Evolutionary conservation across 352 stramenopile genomes (phyloP).

Genomic region (Phytophthora gonapodyides): DNA sequence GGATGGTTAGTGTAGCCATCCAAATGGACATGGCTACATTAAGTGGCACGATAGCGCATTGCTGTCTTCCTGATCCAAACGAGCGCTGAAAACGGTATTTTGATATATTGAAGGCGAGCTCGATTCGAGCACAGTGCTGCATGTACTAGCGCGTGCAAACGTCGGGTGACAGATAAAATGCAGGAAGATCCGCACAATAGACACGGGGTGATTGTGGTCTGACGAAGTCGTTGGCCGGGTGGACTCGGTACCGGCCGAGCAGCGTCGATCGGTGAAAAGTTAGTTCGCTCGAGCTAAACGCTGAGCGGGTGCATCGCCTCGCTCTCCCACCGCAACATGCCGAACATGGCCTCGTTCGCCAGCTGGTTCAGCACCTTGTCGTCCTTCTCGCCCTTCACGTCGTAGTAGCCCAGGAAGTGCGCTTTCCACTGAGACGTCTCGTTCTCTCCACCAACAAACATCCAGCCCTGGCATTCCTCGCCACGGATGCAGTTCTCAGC

Average conservation of each 20-base stretch:
- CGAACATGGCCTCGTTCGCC: conserved; percentile 86
- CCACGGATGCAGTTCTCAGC: conserved; percentile 80
- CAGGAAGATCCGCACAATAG: neutral
- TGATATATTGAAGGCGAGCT: conserved; percentile 13
- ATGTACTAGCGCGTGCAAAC: conserved; percentile 1
- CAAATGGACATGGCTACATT: conserved; percentile 19
- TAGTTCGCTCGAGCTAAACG: conserved; percentile 40
- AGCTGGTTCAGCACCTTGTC: conserved; percentile 86
- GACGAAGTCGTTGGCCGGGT: neutral
- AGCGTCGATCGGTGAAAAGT: neutral
- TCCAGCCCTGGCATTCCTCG: conserved; percentile 85
- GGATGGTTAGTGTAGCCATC: conserved; percentile 12
- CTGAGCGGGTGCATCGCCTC: conserved; percentile 83
- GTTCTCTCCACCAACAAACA: conserved; percentile 76
- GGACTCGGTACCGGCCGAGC: neutral
- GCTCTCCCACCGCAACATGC: conserved; percentile 86
- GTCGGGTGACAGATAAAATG: neutral
- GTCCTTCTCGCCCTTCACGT: conserved; percentile 84
- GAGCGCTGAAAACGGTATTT: conserved; percentile 13
- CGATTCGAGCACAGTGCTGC: neutral
- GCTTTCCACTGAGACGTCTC: conserved; percentile 74
- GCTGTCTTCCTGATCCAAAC: no score
- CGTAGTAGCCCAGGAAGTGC: conserved; percentile 82
- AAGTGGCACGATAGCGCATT: no score
- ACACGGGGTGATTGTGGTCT: no score